These are phyloP conservation scores for Aureobasidium sp. DNA, from an alignment of 2,329 filamentous ascomycete species.

Conservation along the genomic window DNA sequence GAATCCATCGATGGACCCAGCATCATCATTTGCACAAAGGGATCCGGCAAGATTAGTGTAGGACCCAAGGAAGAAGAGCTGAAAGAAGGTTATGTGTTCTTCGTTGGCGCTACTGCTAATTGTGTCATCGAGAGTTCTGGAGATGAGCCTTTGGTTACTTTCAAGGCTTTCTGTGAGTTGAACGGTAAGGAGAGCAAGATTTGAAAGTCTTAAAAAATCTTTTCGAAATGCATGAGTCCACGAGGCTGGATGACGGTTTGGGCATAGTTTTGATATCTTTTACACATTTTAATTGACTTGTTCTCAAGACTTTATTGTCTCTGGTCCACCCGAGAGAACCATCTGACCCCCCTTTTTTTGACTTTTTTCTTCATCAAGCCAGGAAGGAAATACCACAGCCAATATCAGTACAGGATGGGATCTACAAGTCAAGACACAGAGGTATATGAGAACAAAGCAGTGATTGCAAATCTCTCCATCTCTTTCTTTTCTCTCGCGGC, in stretches of 20 bases:
- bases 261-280: too few species aligned
- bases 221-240: background rate
- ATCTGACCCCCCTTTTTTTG: too few species aligned
- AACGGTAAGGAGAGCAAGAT: slow-evolving; percentile 39
- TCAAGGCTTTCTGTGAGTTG: slow-evolving; percentile 91
- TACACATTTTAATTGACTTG: too few species aligned
- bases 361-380: too few species aligned
- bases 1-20: slow-evolving; percentile 82
- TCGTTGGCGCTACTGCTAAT: slow-evolving; percentile 80
- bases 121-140: slow-evolving; percentile 63
- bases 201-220: background rate
- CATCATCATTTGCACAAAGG: slow-evolving; percentile 83
- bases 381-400: too few species aligned
- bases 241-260: background rate
- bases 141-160: slow-evolving; percentile 72
- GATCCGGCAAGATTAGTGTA: slow-evolving; percentile 75
- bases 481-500: too few species aligned
- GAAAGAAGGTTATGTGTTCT: slow-evolving; percentile 46
- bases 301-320: too few species aligned
- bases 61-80: slow-evolving; percentile 70
- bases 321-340: too few species aligned
- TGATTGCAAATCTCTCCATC: too few species aligned
- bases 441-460: too few species aligned
- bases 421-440: too few species aligned
- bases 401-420: too few species aligned